phyloP scores from a whole-genome alignment of 2,329 filamentous ascomycete species.

The Pseudopyrenochaeta lycopersici region DNA sequence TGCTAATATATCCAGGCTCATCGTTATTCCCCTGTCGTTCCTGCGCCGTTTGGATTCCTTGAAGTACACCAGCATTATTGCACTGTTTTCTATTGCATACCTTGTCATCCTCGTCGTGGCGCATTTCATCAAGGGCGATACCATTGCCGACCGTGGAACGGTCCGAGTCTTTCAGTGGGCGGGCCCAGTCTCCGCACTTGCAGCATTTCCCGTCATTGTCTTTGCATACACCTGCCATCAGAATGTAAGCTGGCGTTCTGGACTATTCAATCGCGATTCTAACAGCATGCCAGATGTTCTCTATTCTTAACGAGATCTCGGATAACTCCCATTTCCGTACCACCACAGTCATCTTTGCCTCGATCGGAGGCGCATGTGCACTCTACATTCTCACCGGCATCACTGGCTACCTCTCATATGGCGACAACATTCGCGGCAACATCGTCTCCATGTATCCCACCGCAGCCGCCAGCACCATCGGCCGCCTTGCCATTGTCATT shows the following conservation, averaged over 20 bases:
- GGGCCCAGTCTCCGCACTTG: conserved; percentile 79
- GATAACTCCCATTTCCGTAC: conserved; percentile 83
- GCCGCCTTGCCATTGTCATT: conserved; percentile 92
- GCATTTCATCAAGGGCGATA: conserved; percentile 83
- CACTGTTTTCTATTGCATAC: conserved; percentile 92
- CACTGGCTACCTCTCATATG: conserved; percentile 95
- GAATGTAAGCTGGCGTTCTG: conserved; percentile 69
- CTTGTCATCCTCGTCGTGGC: conserved; percentile 92
- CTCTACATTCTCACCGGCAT: conserved; percentile 93
- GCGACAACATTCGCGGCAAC: conserved; percentile 87
- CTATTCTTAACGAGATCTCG: conserved; percentile 92
- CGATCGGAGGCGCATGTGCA: conserved; percentile 85
- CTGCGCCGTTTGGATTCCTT: conserved; percentile 90
- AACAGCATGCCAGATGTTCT: conserved; percentile 80
- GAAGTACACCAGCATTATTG: conserved; percentile 95
- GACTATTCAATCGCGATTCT: neutral
- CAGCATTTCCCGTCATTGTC: conserved; percentile 91
- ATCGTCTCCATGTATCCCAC: conserved; percentile 79
- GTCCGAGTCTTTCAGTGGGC: conserved; percentile 82
- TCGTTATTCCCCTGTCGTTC: conserved; percentile 94
- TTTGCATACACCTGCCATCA: conserved; percentile 99
- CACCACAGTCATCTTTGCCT: conserved; percentile 79
- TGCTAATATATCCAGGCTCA: conserved; percentile 64
- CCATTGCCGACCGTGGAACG: conserved; percentile 74
- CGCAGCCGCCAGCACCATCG: conserved; percentile 86